Conservation (phyloP, 306 rosid genomes). For the Crotalaria pallida region DNA sequence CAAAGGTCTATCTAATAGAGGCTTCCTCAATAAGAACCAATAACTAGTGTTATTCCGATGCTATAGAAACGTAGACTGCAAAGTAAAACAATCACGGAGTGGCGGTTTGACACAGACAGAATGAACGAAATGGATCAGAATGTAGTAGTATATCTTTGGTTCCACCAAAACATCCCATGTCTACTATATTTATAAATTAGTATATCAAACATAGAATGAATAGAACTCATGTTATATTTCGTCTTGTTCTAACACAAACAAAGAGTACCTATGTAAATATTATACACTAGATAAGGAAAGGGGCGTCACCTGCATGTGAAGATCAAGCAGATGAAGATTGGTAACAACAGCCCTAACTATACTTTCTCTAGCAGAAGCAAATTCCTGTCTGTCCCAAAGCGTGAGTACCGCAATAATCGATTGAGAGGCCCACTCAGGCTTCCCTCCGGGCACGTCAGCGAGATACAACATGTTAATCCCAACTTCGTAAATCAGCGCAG, state of each 20-base stretch:
- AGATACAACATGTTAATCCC: slow-evolving; percentile 91
- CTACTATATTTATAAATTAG: too few relatives aligned
- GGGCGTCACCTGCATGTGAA: slow-evolving; percentile 83
- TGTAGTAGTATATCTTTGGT: too few relatives aligned
- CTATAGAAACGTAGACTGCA: neutral
- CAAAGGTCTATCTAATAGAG: neutral
- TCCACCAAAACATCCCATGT: too few relatives aligned
- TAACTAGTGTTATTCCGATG: neutral
- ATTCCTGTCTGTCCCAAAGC: slow-evolving; percentile 94
- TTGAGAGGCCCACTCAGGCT: slow-evolving; percentile 97
- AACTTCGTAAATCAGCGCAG: slow-evolving; percentile 88
- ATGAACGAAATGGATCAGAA: too few relatives aligned
- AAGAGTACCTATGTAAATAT: neutral
- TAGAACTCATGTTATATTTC: too few relatives aligned
- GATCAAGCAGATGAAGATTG: slow-evolving; percentile 92
- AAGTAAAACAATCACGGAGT: neutral
- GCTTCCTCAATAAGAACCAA: neutral
- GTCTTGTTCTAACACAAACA: too few relatives aligned
- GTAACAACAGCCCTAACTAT: slow-evolving; percentile 97
- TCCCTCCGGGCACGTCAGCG: slow-evolving; percentile 99
- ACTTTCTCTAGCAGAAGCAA: slow-evolving; percentile 90
- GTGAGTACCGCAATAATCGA: slow-evolving; percentile 90
- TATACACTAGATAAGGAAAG: neutral
- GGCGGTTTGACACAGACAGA: too few relatives aligned
- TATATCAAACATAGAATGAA: too few relatives aligned